Evolutionary conservation across 352 stramenopile genomes (phyloP).

Genomic region (Pythium angustatum): DNA sequence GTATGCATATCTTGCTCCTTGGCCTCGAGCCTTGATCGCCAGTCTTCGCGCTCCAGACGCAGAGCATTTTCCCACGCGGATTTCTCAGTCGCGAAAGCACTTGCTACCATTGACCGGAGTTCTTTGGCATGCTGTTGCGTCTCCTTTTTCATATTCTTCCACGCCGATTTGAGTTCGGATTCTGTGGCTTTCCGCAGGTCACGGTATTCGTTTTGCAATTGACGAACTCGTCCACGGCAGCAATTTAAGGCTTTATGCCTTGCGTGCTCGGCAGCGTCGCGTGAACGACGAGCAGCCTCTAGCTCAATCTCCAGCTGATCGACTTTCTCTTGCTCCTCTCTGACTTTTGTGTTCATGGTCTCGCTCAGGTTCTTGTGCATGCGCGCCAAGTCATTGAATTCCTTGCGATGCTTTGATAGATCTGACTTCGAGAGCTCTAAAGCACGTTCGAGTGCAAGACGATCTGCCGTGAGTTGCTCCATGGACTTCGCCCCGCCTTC

Average conservation of each 20-base stretch:
- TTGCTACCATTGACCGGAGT: slow-evolving; percentile 10
- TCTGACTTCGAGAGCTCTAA: slow-evolving; percentile 40
- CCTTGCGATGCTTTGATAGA: slow-evolving; percentile 47
- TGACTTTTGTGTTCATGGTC: slow-evolving; percentile 43
- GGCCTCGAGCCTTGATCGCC: slow-evolving; percentile 39
- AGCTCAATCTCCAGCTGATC: slow-evolving; percentile 31
- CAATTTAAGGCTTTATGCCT: slow-evolving; percentile 18
- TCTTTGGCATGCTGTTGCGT: slow-evolving; percentile 1
- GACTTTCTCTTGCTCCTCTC: slow-evolving; percentile 35
- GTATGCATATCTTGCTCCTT: slow-evolving; percentile 59
- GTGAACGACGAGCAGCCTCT: slow-evolving; percentile 16
- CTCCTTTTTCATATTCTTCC: slow-evolving; percentile 19
- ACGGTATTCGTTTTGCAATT: slow-evolving; percentile 18
- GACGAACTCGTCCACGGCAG: slow-evolving; percentile 12
- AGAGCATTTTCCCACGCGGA: slow-evolving; percentile 29
- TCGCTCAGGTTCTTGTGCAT: slow-evolving; percentile 71
- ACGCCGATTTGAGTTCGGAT: slow-evolving; percentile 17
- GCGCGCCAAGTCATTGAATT: slow-evolving; percentile 60
- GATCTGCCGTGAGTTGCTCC: slow-evolving; percentile 27
- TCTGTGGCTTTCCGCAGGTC: slow-evolving; percentile 11
- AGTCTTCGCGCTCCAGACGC: slow-evolving; percentile 46
- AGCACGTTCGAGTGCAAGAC: slow-evolving; percentile 32
- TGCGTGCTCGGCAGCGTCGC: not conserved
- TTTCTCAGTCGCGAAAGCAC: slow-evolving; percentile 20
- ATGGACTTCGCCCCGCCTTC: slow-evolving; percentile 21